Conservation (phyloP, 2,329 filamentous ascomycete genomes). For the Verticillium isaacii region DNA sequence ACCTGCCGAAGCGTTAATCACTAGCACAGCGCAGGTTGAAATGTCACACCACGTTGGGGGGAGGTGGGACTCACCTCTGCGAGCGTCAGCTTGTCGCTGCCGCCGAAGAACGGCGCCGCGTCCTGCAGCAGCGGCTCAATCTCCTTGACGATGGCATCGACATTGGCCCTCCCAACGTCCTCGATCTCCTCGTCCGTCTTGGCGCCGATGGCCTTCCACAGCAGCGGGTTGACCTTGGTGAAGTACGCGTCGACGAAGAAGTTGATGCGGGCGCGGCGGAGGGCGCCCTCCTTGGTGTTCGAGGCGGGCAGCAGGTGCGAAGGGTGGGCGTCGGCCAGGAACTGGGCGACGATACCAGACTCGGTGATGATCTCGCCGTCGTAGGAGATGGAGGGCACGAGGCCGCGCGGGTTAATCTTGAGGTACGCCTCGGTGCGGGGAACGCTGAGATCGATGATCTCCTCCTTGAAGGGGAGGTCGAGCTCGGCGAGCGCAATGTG, state of each 20-base stretch:
- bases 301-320: conserved; percentile 59
- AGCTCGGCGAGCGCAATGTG: conserved; percentile 68
- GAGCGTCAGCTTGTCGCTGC: conserved; percentile 59
- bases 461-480: conserved; percentile 61
- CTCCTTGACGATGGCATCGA: conserved; percentile 59
- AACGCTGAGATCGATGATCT: conserved; percentile 64
- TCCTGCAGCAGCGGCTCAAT: conserved; percentile 64
- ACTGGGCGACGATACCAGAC: conserved; percentile 68
- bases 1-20: conserved; percentile 34
- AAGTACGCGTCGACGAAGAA: conserved; percentile 71
- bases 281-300: conserved; percentile 45
- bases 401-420: conserved; percentile 71
- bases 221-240: conserved; percentile 49
- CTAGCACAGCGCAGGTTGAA: background rate
- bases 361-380: conserved; percentile 66
- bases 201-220: conserved; percentile 42
- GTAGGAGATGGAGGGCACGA: conserved; percentile 68
- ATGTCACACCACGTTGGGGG: background rate
- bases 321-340: conserved; percentile 65
- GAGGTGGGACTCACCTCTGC: conserved; percentile 57
- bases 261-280: conserved; percentile 59
- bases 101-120: conserved; percentile 58
- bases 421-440: conserved; percentile 73
- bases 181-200: conserved; percentile 45
- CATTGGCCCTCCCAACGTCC: conserved; percentile 24